Conservation (phyloP, 257 asterid genomes). For the Anisodus tanguticus region DNA sequence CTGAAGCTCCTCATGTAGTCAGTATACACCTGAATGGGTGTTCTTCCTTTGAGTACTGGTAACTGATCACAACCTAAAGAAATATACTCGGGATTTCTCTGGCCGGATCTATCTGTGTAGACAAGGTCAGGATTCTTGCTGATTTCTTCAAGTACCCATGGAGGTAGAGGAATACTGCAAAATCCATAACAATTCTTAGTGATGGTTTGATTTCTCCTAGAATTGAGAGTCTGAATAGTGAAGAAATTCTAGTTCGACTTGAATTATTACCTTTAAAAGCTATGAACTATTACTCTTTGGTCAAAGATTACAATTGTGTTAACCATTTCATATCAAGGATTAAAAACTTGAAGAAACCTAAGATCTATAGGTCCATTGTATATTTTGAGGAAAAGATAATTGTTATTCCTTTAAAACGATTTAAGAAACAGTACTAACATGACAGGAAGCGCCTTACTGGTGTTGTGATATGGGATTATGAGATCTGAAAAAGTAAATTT, state of each 20-base stretch:
- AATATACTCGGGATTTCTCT: constrained; percentile 88
- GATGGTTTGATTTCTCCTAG: neutral
- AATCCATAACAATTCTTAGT: constrained; percentile 11
- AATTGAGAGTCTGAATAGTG: neutral
- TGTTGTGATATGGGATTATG: constrained; percentile 3
- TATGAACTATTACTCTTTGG: neutral
- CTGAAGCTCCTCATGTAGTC: constrained; percentile 86
- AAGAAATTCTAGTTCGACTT: neutral
- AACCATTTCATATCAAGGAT: neutral
- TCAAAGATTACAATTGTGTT: neutral
- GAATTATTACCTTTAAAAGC: neutral
- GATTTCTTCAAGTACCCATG: constrained; percentile 97
- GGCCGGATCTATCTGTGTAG: constrained; percentile 83
- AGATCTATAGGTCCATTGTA: neutral
- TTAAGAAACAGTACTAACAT: neutral
- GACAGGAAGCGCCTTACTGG: neutral
- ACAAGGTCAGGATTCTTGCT: constrained; percentile 85
- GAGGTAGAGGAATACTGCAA: constrained; percentile 88
- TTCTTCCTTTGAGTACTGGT: constrained; percentile 87
- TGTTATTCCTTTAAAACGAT: neutral
- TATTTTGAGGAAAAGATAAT: neutral
- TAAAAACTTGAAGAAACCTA: neutral
- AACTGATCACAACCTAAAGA: constrained; percentile 84
- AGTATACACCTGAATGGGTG: constrained; percentile 87
- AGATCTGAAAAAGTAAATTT: neutral